Conservation (phyloP, 257 asterid genomes). For the Salvia miltiorrhiza region DNA sequence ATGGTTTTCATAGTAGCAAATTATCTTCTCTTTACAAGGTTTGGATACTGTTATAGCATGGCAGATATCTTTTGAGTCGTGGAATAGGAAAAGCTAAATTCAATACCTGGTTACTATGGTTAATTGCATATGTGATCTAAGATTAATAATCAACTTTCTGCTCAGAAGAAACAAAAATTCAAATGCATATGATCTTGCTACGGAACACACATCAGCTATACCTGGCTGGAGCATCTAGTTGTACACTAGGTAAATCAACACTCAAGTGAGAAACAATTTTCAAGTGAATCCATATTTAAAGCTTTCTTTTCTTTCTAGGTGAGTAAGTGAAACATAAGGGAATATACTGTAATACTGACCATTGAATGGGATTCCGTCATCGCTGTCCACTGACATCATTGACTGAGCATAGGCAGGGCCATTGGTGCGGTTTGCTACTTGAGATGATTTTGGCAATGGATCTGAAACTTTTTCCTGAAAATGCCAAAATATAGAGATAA, state of each 20-base stretch:
- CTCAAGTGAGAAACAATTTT: background rate
- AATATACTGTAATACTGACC: slow-evolving; percentile 41
- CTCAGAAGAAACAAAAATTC: background rate
- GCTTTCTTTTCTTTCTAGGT: background rate
- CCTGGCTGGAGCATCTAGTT: slow-evolving; percentile 1
- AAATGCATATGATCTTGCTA: background rate
- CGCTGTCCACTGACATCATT: slow-evolving; percentile 61
- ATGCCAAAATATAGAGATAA: slow-evolving; percentile 5
- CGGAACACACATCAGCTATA: background rate
- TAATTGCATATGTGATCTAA: background rate
- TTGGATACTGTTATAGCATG: background rate
- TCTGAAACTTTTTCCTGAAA: slow-evolving; percentile 74
- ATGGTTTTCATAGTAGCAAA: background rate
- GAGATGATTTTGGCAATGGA: slow-evolving; percentile 63
- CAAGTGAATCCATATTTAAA: background rate
- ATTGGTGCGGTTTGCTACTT: slow-evolving; percentile 55
- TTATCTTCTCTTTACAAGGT: background rate
- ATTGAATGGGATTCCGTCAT: slow-evolving; percentile 80
- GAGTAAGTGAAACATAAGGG: background rate
- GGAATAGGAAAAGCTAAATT: background rate
- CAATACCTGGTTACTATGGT: slow-evolving; percentile 7
- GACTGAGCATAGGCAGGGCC: slow-evolving; percentile 76
- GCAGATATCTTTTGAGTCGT: background rate
- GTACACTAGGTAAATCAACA: slow-evolving; percentile 9
- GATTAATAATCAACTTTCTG: background rate